Base-by-base conservation (phyloP, 306 rosid genomes). In the Malus fusca region DNA sequence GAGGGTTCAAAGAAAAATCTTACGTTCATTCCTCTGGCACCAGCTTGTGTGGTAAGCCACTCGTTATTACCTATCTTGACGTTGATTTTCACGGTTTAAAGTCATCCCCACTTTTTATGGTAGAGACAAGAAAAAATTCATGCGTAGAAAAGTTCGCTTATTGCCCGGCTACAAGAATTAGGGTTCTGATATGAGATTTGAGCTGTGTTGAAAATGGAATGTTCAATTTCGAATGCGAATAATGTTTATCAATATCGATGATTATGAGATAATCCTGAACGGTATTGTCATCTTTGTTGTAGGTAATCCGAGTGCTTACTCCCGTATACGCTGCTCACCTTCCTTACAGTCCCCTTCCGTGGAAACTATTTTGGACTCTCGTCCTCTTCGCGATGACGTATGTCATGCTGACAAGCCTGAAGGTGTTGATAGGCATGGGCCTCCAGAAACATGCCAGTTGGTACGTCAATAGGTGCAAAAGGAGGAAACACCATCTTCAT, bases 271-370 rank as follows among this genome's bases (percentile, higher is more conserved):
- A 35, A 74, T 44, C 58, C 69, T 28, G 2, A 43, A 52, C 13
- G 2, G 66, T 46, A 9, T 21, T 46, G 17, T 19, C 17, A 17
- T 28, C 69, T 55, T 74, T 22, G 73, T 69, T 62, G 76, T 77
- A 95, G 99, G 99, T 95, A 42, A 92, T 95, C 77, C 90, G 99
- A 52, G 99, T 95, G 79, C 84, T 95, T 73, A 88, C 99, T 79
- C 99, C 99, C 0, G 97, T 95, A 44, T 95, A 86, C 78, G 85
- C 93, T 67, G 96, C 96, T 71, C 85, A 80, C 79, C 88, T 95
- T 80, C 97, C 97, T 15, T 79, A 44, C 84, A 70, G 85, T 77
- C 92, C 96, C 60, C 85, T 92, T 53, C 97, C 86, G 6, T 92
- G 90, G 97, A 95, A 85, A 78, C 75, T 89, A 72, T 87, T 92